Evolutionary conservation across 2,329 filamentous ascomycete species (phyloP).

Genomic region (Microsporum canis): DNA sequence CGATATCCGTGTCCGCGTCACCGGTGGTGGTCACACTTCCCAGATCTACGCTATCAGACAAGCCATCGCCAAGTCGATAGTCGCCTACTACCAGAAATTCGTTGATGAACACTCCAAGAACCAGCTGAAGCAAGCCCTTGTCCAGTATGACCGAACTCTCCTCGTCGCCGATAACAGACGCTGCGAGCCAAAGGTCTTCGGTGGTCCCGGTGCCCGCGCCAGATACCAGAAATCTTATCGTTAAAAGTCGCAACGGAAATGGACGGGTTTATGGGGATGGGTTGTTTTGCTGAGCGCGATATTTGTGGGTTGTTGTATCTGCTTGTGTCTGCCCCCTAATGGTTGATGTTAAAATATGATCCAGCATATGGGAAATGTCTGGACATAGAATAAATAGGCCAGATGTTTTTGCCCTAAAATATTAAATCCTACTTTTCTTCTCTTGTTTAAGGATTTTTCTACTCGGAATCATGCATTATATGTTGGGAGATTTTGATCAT

Average conservation of each 20-base stretch:
- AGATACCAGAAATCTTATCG: constrained; percentile 99
- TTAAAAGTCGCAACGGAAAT: constrained; percentile 45
- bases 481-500: neutral
- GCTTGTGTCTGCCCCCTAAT: constrained; percentile 3
- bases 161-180: constrained; percentile 98
- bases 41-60: constrained; percentile 98
- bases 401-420: constrained; percentile 4
- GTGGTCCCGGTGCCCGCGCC: constrained; percentile 76
- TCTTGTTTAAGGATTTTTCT: neutral
- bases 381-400: constrained; percentile 7
- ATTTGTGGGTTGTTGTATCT: constrained; percentile 5
- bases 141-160: constrained; percentile 91
- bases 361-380: constrained; percentile 3
- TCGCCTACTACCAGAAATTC: constrained; percentile 99
- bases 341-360: constrained; percentile 5
- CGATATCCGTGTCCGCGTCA: constrained; percentile 94
- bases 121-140: constrained; percentile 92
- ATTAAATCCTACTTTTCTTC: constrained; percentile 3
- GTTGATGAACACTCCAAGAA: constrained; percentile 99
- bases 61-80: constrained; percentile 94
- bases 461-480: neutral
- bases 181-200: constrained; percentile 95
- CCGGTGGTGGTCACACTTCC: constrained; percentile 93
- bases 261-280: constrained; percentile 6
- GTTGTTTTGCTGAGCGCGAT: constrained; percentile 5